Conservation (phyloP, 1,284 basidiomycete genomes). For the Irpex lacteus region DNA sequence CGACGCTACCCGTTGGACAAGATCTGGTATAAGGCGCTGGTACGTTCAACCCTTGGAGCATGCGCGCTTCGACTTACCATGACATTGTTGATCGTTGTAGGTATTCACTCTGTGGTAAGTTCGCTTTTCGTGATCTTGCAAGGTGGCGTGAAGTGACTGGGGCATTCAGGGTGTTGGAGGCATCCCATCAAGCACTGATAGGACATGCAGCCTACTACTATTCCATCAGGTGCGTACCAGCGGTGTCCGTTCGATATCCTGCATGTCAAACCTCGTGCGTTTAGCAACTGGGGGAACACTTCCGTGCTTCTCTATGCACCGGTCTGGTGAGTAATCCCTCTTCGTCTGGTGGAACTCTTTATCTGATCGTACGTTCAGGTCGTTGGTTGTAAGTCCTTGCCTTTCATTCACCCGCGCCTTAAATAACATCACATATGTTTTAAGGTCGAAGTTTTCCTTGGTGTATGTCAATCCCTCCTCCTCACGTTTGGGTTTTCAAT, state of each 20-base stretch:
- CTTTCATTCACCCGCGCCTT: neutral
- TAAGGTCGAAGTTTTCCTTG: slow-evolving; percentile 55
- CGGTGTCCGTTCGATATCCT: neutral
- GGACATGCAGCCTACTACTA: slow-evolving; percentile 59
- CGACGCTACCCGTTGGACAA: slow-evolving; percentile 53
- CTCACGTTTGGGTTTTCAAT: neutral
- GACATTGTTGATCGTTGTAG: slow-evolving; percentile 24
- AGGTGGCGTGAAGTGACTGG: neutral
- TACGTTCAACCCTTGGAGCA: slow-evolving; percentile 30
- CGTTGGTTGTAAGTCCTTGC: slow-evolving; percentile 42
- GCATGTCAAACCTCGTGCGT: neutral
- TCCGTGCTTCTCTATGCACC: slow-evolving; percentile 39
- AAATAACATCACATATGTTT: neutral
- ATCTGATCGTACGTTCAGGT: slow-evolving; percentile 29
- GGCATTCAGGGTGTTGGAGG: slow-evolving; percentile 43
- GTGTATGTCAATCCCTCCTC: slow-evolving; percentile 38
- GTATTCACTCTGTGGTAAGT: slow-evolving; percentile 45
- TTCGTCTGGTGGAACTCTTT: neutral
- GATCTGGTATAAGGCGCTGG: slow-evolving; percentile 50
- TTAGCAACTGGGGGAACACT: slow-evolving; percentile 47
- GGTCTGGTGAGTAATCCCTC: slow-evolving; percentile 40
- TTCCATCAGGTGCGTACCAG: slow-evolving; percentile 39
- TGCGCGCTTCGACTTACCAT: neutral
- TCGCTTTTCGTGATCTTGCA: neutral
- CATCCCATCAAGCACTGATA: slow-evolving; percentile 51